phyloP scores from a whole-genome alignment of 192 early-diverging fungal genomes.

The Rhizoclosmatium globosum region DNA sequence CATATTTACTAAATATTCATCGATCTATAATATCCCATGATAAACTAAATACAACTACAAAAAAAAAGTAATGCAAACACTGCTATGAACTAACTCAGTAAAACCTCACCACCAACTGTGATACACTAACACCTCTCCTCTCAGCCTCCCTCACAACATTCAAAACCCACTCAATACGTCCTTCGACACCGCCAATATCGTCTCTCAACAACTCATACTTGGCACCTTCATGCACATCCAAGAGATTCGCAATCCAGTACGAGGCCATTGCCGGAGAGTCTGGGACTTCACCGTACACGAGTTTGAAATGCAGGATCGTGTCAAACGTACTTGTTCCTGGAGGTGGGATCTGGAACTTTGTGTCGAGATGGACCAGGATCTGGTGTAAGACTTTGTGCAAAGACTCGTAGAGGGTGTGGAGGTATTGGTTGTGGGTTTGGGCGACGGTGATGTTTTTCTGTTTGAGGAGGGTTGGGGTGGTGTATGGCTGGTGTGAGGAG shows the following conservation, averaged over 20 bases:
- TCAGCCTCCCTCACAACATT: conserved; percentile 1
- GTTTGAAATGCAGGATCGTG: conserved; percentile 14
- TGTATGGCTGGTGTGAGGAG: too few relatives aligned
- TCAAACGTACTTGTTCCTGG: neutral
- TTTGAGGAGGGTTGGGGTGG: too few relatives aligned
- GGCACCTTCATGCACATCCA: conserved; percentile 16
- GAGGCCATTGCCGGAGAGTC: neutral
- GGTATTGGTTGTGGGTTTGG: neutral
- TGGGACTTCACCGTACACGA: conserved; percentile 25
- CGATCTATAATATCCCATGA: too few relatives aligned
- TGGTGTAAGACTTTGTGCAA: neutral
- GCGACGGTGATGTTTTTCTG: too few relatives aligned
- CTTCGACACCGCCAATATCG: conserved; percentile 24
- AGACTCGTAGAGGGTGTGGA: neutral
- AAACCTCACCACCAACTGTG: neutral
- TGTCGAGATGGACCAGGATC: neutral
- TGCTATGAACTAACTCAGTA: neutral
- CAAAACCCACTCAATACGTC: conserved; percentile 17
- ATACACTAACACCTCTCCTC: neutral
- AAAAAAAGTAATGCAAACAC: neutral
- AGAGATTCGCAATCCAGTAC: conserved; percentile 19
- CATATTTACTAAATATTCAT: too few relatives aligned
- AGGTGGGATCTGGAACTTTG: neutral
- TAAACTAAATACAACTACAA: too few relatives aligned
- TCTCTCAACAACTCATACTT: conserved; percentile 28